Evolutionary conservation across 805 yeast genomes (phyloP), one percentile per base, ranked within the genome.

Genomic region (Ogataea nakhonphanomensis): DNA sequence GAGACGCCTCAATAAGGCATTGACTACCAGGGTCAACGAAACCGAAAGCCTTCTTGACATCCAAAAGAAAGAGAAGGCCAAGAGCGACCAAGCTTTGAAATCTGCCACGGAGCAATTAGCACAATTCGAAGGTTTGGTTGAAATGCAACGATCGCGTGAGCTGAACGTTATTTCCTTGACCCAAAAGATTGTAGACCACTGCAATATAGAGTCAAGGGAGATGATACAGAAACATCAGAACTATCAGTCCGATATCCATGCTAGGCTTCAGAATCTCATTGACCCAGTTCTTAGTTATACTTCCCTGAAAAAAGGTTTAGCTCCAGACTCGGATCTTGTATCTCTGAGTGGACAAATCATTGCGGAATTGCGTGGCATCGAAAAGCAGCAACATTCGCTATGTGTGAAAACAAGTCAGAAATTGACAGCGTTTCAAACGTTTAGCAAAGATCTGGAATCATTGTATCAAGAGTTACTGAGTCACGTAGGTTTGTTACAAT

Each of bases 1-100:
- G 13, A 59, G 65, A 38, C 55, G 78, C 34, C 61, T 60, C 7
- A 65, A 64, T n/a, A 71, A 69, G 15, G 57, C 64, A 6, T 45
- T 74, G 20, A 56, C 55, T 23, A 57, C 61, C 25, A 73, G 73
- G 45, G 61, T 69, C 57, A 29, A 45, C 43, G 30, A 38, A 56
- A 45, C 52, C 22, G 39, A 31, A 20, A 47, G 51, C 22, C 43
- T 49, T 24, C 25, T 41, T 14, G 53, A 55, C 24, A 11, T 6
- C 7, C 53, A 53, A 38, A 54, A 45, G 24, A 44, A 39, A 13
- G 56, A 61, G 30, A 61, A 53, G 15, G 22, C 41, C 10, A 54
- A 49, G 34, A 39, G 51, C 8, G 33, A 53, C 30, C 30, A 12
- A 9, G 37, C 35, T 15, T 24, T 47, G 10, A 32, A 53, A 37